Conservation (phyloP, 179 eudicot species). For the Spinacia oleracea region DNA sequence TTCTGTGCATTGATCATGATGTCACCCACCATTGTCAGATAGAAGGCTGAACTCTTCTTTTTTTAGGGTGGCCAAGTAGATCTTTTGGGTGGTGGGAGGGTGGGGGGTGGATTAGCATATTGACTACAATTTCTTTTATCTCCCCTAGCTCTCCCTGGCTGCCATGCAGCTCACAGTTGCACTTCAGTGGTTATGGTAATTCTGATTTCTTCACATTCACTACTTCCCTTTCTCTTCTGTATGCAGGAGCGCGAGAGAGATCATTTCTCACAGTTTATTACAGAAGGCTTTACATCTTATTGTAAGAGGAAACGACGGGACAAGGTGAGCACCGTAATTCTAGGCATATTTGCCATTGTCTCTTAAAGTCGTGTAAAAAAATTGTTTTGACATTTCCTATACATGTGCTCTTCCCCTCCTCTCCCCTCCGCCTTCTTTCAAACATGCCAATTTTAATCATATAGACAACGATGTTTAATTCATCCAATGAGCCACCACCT, state of each 20-base stretch:
- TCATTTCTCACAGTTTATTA: constrained; percentile 92
- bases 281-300: constrained; percentile 94
- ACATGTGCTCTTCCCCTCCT: background rate
- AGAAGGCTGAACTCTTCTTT: background rate
- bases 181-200: background rate
- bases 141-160: background rate
- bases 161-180: background rate
- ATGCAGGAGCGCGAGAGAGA: constrained; percentile 93
- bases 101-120: background rate
- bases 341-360: background rate
- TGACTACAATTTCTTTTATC: background rate
- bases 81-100: too few relatives aligned
- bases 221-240: constrained; percentile 11
- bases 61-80: background rate
- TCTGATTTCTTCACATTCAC: background rate
- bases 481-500: background rate
- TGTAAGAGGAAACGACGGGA: constrained; percentile 95
- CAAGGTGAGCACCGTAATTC: constrained; percentile 49
- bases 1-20: background rate
- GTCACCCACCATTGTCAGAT: too few relatives aligned
- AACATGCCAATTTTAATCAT: background rate
- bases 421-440: background rate
- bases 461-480: background rate
- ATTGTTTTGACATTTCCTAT: background rate
- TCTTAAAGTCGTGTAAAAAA: background rate